Conservation (phyloP, 1,284 basidiomycete genomes). For the Omphalotus olearius region DNA sequence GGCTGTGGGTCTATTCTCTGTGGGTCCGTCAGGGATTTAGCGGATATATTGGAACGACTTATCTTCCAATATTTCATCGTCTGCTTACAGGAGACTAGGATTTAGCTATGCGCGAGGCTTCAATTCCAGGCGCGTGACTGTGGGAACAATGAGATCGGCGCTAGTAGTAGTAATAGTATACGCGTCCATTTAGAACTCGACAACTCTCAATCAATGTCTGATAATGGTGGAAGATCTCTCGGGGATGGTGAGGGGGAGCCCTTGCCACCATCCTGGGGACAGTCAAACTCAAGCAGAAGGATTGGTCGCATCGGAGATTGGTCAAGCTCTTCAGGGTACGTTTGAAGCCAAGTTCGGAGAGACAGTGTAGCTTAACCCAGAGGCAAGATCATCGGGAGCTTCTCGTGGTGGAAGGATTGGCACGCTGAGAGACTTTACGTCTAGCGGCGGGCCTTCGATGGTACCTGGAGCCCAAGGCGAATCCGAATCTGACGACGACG, state of each 20-base stretch:
- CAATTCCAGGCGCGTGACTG: background rate
- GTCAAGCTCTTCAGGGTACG: slow-evolving; percentile 15
- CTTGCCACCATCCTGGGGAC: slow-evolving; percentile 42
- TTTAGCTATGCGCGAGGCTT: no score
- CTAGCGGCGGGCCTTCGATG: background rate
- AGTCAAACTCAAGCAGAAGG: slow-evolving; percentile 29
- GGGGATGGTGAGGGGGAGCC: slow-evolving; percentile 41
- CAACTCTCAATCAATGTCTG: slow-evolving; percentile 30
- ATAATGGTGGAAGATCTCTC: slow-evolving; percentile 38
- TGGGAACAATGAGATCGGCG: background rate
- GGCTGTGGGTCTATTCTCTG: no score
- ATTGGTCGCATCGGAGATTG: slow-evolving; percentile 35
- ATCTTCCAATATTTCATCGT: no score
- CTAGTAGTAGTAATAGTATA: background rate
- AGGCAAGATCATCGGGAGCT: background rate
- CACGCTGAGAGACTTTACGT: slow-evolving; percentile 10
- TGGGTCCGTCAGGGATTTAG: no score
- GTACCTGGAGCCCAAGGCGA: slow-evolving; percentile 26
- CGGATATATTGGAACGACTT: no score
- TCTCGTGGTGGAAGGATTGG: slow-evolving; percentile 2
- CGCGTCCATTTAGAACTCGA: background rate
- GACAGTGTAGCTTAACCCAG: background rate
- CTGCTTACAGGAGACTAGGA: no score
- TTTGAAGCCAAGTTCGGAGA: slow-evolving; percentile 1
- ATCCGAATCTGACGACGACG: slow-evolving; percentile 48